Percentiles rank a stretch among this genome's conserved stretches.
These are phyloP conservation scores for Exophiala bonariae DNA, from an alignment of 2,329 filamentous ascomycete genomes.

Conservation along the genomic window DNA sequence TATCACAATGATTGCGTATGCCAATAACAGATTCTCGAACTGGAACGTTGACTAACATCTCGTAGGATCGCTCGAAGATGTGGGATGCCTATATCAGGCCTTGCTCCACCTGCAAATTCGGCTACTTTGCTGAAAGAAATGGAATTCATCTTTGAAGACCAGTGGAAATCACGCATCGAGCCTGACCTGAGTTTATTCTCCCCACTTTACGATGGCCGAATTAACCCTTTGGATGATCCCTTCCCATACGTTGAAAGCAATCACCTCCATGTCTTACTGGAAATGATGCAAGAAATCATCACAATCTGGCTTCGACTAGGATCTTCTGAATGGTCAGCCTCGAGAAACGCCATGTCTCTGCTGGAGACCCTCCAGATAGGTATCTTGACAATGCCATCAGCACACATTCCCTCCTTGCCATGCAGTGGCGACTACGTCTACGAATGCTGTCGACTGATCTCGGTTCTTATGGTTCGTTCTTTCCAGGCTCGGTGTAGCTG, in stretches of 20 bases:
- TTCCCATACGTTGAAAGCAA: slow-evolving; percentile 8
- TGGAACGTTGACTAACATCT: not conserved
- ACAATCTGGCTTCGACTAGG: slow-evolving; percentile 11
- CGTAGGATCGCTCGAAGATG: slow-evolving; percentile 12
- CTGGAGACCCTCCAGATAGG: slow-evolving; percentile 4
- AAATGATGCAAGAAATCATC: slow-evolving; percentile 15
- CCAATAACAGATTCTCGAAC: not conserved
- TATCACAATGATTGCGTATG: slow-evolving; percentile 14
- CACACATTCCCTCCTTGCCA: slow-evolving; percentile 3
- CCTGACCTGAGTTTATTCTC: slow-evolving; percentile 14
- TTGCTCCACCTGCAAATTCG: slow-evolving; percentile 9
- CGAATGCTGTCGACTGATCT: slow-evolving; percentile 15
- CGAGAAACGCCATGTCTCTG: not conserved
- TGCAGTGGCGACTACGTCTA: slow-evolving; percentile 13
- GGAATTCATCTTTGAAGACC: slow-evolving; percentile 13
- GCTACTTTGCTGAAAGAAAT: slow-evolving; percentile 10
- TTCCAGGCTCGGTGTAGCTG: slow-evolving; percentile 5
- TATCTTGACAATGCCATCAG: slow-evolving; percentile 13
- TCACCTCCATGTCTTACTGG: slow-evolving; percentile 8
- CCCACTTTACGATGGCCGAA: slow-evolving; percentile 15
- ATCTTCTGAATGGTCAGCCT: not conserved
- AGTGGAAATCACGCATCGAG: slow-evolving; percentile 2
- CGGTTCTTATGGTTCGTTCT: slow-evolving; percentile 13
- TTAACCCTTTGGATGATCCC: slow-evolving; percentile 8
- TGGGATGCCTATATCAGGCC: slow-evolving; percentile 8